Percentiles rank a stretch among this genome's conserved stretches.
Evolutionary conservation across 371 early-diverging fungal genomes (phyloP).

Genomic region (Coemansia sp.): DNA sequence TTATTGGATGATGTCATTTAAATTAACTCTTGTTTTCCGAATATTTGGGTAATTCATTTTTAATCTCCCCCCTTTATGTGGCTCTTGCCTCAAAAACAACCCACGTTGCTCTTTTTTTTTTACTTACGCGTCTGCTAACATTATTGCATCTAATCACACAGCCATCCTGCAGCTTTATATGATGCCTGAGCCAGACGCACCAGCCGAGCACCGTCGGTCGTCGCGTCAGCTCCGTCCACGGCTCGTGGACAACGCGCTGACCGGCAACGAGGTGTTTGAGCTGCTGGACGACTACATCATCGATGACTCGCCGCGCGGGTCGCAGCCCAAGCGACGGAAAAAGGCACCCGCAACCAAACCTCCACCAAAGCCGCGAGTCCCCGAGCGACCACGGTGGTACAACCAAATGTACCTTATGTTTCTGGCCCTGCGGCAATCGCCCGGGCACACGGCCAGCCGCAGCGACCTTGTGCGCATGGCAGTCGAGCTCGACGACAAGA

Average conservation of each 20-base stretch:
- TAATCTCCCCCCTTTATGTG: not conserved
- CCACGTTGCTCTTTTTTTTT: not conserved
- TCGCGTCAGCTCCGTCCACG: slow-evolving; percentile 35
- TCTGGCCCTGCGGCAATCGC: slow-evolving; percentile 70
- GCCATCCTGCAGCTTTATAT: not conserved
- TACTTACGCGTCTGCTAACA: not conserved
- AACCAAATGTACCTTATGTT: slow-evolving; percentile 81
- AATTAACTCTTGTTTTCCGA: not conserved
- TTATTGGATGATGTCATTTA: not conserved
- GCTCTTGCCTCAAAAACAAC: not conserved
- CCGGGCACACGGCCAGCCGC: slow-evolving; percentile 64
- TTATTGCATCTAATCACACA: too few species aligned
- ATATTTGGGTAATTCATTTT: not conserved
- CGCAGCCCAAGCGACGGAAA: slow-evolving; percentile 29
- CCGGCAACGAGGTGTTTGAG: slow-evolving; percentile 47
- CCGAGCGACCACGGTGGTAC: slow-evolving; percentile 73
- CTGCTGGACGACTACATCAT: slow-evolving; percentile 41
- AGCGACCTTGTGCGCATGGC: slow-evolving; percentile 72
- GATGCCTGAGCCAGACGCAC: not conserved
- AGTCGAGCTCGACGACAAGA: slow-evolving; percentile 68
- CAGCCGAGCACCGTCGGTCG: slow-evolving; percentile 23
- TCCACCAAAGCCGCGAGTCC: not conserved
- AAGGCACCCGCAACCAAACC: not conserved
- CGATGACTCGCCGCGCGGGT: slow-evolving; percentile 4
- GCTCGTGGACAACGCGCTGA: slow-evolving; percentile 39